These are phyloP conservation scores for Populus tremula DNA, from an alignment of 345 rosid genomes.

Conservation along the genomic window DNA sequence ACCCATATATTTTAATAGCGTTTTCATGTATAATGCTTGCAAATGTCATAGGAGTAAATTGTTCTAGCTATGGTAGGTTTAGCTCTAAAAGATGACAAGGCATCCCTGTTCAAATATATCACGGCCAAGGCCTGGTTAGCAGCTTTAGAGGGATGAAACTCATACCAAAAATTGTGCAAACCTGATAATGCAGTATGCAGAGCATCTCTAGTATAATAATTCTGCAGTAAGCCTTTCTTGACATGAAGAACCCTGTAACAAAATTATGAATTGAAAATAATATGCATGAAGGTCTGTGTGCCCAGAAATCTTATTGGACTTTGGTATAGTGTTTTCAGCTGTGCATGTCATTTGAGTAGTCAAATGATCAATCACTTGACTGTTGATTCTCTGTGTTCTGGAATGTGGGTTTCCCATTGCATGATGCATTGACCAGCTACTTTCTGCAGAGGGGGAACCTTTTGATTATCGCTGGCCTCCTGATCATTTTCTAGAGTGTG, in stretches of 20 bases:
- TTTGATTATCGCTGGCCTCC: slow-evolving; percentile 48
- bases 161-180: slow-evolving; percentile 72
- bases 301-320: too few relatives aligned
- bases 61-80: background rate
- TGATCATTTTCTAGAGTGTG: slow-evolving; percentile 69
- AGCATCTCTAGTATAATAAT: slow-evolving; percentile 79
- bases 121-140: slow-evolving; percentile 62
- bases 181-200: slow-evolving; percentile 80
- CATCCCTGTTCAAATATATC: slow-evolving; percentile 64
- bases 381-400: background rate
- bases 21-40: background rate
- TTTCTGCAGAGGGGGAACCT: background rate
- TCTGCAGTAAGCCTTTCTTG: slow-evolving; percentile 81
- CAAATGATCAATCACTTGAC: background rate
- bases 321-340: too few relatives aligned
- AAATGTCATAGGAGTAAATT: background rate
- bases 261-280: too few relatives aligned
- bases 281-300: too few relatives aligned
- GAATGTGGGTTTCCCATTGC: too few relatives aligned
- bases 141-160: slow-evolving; percentile 93
- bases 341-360: too few relatives aligned
- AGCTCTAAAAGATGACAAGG: slow-evolving; percentile 57
- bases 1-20: background rate
- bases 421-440: too few relatives aligned
- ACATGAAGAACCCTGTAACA: slow-evolving; percentile 70